These are phyloP conservation scores for Passalora sequoiae DNA, from an alignment of 2,329 filamentous ascomycete genomes.

Conservation along the genomic window DNA sequence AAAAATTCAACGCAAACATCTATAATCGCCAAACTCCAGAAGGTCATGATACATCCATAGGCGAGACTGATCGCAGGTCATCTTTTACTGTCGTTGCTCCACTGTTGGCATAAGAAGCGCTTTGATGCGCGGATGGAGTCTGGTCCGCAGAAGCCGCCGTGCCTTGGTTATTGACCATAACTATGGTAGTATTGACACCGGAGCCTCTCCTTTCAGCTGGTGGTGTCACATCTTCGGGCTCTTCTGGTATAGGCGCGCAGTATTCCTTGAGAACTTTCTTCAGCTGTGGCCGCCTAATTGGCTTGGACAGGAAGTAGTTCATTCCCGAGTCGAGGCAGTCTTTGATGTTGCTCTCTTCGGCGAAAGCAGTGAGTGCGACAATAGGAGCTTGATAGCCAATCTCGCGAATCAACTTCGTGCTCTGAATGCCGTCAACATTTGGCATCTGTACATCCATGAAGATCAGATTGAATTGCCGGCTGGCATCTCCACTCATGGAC, in stretches of 20 bases:
- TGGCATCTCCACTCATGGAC: constrained; percentile 61
- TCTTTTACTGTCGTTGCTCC: background rate
- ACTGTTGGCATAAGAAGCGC: background rate
- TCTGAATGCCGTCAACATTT: constrained; percentile 82
- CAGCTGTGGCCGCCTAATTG: constrained; percentile 72
- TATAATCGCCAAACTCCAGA: background rate
- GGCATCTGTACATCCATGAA: constrained; percentile 52
- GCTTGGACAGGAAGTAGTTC: constrained; percentile 76
- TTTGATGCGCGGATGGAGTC: background rate
- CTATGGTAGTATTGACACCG: constrained; percentile 14
- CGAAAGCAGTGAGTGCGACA: constrained; percentile 86
- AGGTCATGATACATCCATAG: constrained; percentile 3
- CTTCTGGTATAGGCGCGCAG: constrained; percentile 43
- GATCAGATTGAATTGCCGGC: constrained; percentile 71
- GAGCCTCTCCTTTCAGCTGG: constrained; percentile 8
- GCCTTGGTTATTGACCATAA: constrained; percentile 1
- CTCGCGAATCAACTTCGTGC: constrained; percentile 75
- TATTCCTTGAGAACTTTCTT: constrained; percentile 79
- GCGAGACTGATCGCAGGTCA: constrained; percentile 4
- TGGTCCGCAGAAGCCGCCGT: background rate
- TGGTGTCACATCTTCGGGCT: constrained; percentile 14
- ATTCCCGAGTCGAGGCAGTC: constrained; percentile 76
- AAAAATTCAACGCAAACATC: too few relatives aligned
- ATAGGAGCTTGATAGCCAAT: constrained; percentile 87
- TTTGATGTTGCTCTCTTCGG: constrained; percentile 71